Conservation (phyloP, 805 yeast species). For the Lachancea sp. region DNA sequence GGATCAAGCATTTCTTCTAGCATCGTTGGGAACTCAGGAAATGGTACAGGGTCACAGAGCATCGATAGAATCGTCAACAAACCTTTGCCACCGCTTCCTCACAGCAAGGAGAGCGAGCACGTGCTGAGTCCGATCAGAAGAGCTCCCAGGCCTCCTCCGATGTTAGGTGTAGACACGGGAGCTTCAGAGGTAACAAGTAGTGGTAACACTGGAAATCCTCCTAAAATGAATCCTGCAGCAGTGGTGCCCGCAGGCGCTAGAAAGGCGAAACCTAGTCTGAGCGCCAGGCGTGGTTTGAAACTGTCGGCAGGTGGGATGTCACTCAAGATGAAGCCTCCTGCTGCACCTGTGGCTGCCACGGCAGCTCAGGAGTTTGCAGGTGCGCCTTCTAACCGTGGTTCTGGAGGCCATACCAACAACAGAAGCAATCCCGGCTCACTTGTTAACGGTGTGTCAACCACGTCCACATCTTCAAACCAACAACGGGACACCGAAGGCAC, state of each 20-base stretch:
- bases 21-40: background rate
- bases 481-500: conserved; percentile 29
- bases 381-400: conserved; percentile 20
- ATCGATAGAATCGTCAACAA: conserved; percentile 33
- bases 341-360: conserved; percentile 18
- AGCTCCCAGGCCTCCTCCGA: conserved; percentile 24
- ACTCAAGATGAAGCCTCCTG: conserved; percentile 17
- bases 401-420: conserved; percentile 11
- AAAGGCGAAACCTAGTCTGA: conserved; percentile 62
- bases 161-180: conserved; percentile 9
- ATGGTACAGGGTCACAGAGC: conserved; percentile 14
- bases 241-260: conserved; percentile 8
- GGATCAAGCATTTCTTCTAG: background rate
- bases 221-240: conserved; percentile 2
- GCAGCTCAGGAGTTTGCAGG: conserved; percentile 27
- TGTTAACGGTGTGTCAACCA: conserved; percentile 27
- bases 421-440: conserved; percentile 29
- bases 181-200: background rate
- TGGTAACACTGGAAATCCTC: background rate
- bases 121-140: conserved; percentile 24
- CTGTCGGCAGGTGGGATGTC: conserved; percentile 43
- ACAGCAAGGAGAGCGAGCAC: conserved; percentile 9
- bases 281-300: conserved; percentile 75
- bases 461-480: conserved; percentile 31
- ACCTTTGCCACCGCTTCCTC: conserved; percentile 40